Evolutionary conservation across 1,284 basidiomycete species (phyloP).

Genomic region (Austroboletus niveus): DNA sequence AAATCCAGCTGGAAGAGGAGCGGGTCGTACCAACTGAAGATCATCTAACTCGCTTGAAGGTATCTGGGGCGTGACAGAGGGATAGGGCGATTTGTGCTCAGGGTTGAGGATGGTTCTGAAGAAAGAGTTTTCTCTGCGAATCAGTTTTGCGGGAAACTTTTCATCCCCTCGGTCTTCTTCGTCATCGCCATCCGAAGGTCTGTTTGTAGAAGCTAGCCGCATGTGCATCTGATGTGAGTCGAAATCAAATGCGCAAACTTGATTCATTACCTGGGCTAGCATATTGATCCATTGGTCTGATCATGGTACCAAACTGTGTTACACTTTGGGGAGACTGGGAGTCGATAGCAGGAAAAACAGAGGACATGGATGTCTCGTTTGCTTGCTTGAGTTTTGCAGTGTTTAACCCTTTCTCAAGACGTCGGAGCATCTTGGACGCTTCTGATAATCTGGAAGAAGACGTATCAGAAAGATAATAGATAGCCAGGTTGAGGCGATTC

Average conservation of each 20-base stretch:
- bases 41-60: conserved; percentile 30
- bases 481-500: conserved; percentile 8
- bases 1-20: conserved; percentile 39
- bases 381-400: conserved; percentile 64
- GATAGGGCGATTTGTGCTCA: conserved; percentile 48
- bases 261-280: conserved; percentile 38
- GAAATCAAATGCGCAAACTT: neutral
- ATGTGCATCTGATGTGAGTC: conserved; percentile 20
- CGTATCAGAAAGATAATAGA: conserved; percentile 11
- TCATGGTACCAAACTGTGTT: conserved; percentile 26
- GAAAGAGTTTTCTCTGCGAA: conserved; percentile 69
- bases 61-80: conserved; percentile 18
- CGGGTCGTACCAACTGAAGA: conserved; percentile 35
- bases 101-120: conserved; percentile 80
- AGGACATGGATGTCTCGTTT: conserved; percentile 31
- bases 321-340: conserved; percentile 36
- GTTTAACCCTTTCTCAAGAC: conserved; percentile 78
- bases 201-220: conserved; percentile 39
- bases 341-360: conserved; percentile 32
- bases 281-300: conserved; percentile 36
- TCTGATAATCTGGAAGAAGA: conserved; percentile 62
- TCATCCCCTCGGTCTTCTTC: conserved; percentile 60
- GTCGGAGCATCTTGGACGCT: conserved; percentile 81
- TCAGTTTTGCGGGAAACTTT: conserved; percentile 69
- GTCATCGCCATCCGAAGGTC: conserved; percentile 53